A percentile compares a stretch with the other conserved stretches of the same genome.
These are phyloP conservation scores for Solanum paucissectum DNA, from an alignment of 257 asterid genomes.

Conservation along the genomic window DNA sequence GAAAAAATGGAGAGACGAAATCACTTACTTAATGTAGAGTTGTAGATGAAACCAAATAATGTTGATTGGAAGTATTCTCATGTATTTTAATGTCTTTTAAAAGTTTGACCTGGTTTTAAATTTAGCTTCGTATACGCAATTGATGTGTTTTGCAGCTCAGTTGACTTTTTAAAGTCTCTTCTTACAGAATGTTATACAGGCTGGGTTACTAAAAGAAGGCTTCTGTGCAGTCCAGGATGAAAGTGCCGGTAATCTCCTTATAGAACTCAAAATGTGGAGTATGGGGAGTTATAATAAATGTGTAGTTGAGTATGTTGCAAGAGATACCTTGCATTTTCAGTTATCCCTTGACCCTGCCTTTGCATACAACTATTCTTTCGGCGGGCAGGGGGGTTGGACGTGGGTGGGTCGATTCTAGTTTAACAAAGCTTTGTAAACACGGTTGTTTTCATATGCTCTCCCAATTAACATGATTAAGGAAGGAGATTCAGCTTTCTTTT, in stretches of 20 bases:
- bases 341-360: background rate
- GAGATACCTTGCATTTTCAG: background rate
- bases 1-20: background rate
- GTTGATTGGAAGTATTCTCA: background rate
- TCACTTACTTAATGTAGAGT: background rate
- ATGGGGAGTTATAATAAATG: background rate
- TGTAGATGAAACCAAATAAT: background rate
- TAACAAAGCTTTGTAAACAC: background rate
- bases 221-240: conserved; percentile 93
- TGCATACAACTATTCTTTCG: background rate
- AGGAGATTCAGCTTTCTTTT: background rate
- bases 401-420: background rate
- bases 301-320: background rate
- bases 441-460: background rate
- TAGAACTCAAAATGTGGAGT: background rate
- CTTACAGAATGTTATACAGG: conserved; percentile 65
- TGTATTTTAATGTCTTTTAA: background rate
- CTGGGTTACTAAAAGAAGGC: conserved; percentile 76
- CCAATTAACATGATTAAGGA: background rate
- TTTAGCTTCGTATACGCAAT: background rate
- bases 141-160: background rate
- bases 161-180: conserved; percentile 10
- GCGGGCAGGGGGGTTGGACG: background rate
- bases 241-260: conserved; percentile 66
- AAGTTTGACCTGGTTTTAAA: background rate